Percentiles rank a stretch among this genome's conserved stretches.
Conservation (phyloP, 2,329 filamentous ascomycete genomes). For the Metarhizium rileyi region DNA sequence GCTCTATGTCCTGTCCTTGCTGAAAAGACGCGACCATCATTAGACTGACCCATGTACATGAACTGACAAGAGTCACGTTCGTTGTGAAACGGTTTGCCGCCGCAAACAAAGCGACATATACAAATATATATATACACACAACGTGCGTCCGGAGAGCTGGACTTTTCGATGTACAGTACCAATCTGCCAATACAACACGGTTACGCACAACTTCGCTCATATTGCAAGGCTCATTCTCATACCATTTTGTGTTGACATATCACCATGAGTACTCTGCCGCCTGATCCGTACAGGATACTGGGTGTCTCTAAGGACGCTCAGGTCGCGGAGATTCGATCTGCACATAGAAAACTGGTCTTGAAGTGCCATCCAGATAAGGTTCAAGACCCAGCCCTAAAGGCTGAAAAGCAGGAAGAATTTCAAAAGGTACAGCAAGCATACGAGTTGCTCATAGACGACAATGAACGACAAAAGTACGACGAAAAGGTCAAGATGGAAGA, state of each 20-base stretch:
- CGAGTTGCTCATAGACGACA: conserved; percentile 75
- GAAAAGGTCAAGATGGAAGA: conserved; percentile 59
- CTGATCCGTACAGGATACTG: conserved; percentile 72
- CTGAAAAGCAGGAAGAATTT: conserved; percentile 75
- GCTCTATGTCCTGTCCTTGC: conserved; percentile 1
- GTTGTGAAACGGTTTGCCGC: background rate
- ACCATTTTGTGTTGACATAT: conserved; percentile 4
- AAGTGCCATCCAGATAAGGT: conserved; percentile 91
- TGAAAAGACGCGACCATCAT: background rate
- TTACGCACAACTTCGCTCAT: background rate
- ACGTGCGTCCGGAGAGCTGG: background rate
- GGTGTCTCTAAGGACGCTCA: conserved; percentile 66
- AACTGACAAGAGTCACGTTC: background rate
- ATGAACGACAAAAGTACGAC: conserved; percentile 66
- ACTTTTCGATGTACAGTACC: background rate
- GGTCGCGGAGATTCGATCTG: conserved; percentile 60
- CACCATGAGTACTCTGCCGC: conserved; percentile 41
- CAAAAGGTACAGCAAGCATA: conserved; percentile 90
- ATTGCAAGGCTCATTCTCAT: background rate
- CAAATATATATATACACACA: background rate
- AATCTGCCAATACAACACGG: background rate
- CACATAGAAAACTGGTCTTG: conserved; percentile 77
- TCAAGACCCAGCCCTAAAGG: conserved; percentile 65
- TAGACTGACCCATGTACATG: background rate
- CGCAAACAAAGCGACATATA: background rate